phyloP scores from a whole-genome alignment of 2,329 filamentous ascomycete genomes.

The Penicillium thymicola region DNA sequence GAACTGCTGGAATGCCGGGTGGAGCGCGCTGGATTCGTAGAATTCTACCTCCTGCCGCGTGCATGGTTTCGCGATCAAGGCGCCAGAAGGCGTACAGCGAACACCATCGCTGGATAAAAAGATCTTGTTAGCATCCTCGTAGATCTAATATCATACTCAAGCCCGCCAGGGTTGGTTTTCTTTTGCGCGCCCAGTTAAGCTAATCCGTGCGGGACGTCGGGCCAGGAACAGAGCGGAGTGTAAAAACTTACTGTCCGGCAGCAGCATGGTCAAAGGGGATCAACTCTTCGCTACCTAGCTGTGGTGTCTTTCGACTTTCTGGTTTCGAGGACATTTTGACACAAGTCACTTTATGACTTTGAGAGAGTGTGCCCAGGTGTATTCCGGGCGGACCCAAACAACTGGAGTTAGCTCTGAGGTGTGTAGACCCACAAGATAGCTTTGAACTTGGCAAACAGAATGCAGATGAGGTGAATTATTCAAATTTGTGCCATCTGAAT shows the following conservation, averaged over 20 bases:
- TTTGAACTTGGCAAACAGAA: background rate
- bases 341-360: background rate
- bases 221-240: background rate
- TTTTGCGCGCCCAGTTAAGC: background rate
- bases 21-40: conserved; percentile 70
- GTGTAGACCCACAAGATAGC: background rate
- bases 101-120: conserved; percentile 71
- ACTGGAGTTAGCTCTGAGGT: background rate
- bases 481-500: background rate
- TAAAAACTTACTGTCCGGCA: conserved; percentile 48
- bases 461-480: background rate
- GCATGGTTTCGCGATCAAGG: conserved; percentile 91
- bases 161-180: background rate
- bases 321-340: conserved; percentile 34
- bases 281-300: conserved; percentile 40
- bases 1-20: conserved; percentile 71
- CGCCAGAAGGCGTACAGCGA: conserved; percentile 75
- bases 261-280: conserved; percentile 47
- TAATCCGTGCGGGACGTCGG: conserved; percentile 6
- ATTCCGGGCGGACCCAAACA: background rate
- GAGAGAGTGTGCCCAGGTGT: background rate
- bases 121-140: conserved; percentile 1
- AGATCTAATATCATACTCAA: background rate
- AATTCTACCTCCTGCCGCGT: conserved; percentile 81
- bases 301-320: conserved; percentile 32